Evolutionary conservation across 257 asterid genomes (phyloP).

Genomic region (Orobanche coerulescens): DNA sequence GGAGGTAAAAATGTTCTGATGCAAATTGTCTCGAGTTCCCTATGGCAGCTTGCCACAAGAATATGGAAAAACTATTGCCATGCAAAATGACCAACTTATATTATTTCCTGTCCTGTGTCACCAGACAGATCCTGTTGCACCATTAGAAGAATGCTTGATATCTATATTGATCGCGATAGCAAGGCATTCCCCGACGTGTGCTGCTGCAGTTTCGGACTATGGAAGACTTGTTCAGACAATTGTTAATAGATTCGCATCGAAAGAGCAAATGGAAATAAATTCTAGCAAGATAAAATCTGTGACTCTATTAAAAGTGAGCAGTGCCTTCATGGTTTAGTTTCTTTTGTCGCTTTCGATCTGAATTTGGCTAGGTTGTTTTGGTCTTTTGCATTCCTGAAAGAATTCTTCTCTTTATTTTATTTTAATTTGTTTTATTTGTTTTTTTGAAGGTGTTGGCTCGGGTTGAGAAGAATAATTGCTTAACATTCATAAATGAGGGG

Average conservation of each 20-base stretch:
- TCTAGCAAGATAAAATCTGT: slow-evolving; percentile 71
- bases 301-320: slow-evolving; percentile 62
- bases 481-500: slow-evolving; percentile 50
- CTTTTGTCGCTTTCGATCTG: background rate
- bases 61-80: background rate
- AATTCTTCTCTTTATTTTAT: background rate
- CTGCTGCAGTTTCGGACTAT: slow-evolving; percentile 62
- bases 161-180: slow-evolving; percentile 76
- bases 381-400: background rate
- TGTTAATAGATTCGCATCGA: slow-evolving; percentile 50
- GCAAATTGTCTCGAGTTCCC: slow-evolving; percentile 14
- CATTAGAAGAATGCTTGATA: slow-evolving; percentile 71
- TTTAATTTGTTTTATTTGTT: background rate
- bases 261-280: slow-evolving; percentile 44
- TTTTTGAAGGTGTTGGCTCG: slow-evolving; percentile 69
- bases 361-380: slow-evolving; percentile 7
- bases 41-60: background rate
- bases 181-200: slow-evolving; percentile 89
- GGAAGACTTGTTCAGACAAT: slow-evolving; percentile 71
- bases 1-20: slow-evolving; percentile 58
- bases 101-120: slow-evolving; percentile 23
- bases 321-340: background rate
- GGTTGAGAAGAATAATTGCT: slow-evolving; percentile 50
- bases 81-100: slow-evolving; percentile 10
- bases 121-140: slow-evolving; percentile 60